Percentiles rank a stretch among this genome's conserved stretches.
These are phyloP conservation scores for Mucor plumbeus DNA, from an alignment of 371 early-diverging fungal genomes.

Conservation along the genomic window DNA sequence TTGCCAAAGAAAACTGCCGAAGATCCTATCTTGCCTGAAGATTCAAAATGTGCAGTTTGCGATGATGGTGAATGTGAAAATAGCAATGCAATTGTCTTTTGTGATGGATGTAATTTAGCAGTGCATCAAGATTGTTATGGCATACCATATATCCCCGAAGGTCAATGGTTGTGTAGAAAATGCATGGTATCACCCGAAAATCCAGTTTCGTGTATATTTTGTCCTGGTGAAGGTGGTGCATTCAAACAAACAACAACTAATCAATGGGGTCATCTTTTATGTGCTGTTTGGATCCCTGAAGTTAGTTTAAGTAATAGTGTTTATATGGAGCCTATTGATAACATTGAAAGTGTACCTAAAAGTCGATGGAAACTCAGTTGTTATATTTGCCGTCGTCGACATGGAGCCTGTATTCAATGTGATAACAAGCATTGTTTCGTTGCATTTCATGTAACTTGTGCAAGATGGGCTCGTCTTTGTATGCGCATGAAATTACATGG, in stretches of 20 bases:
- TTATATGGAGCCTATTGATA: constrained; percentile 98
- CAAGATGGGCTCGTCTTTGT: constrained; percentile 81
- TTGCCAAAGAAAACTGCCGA: constrained; percentile 43
- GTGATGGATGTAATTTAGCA: constrained; percentile 98
- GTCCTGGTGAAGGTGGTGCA: constrained; percentile 95
- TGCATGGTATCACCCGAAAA: constrained; percentile 94
- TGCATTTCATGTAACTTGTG: constrained; percentile 96
- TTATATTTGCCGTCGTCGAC: constrained; percentile 81
- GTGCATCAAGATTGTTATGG: constrained; percentile 99
- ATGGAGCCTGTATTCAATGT: constrained; percentile 97
- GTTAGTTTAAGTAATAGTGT: constrained; percentile 87
- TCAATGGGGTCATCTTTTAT: constrained; percentile 96
- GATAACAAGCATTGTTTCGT: constrained; percentile 85
- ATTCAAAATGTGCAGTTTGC: constrained; percentile 92
- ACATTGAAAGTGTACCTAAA: constrained; percentile 84
- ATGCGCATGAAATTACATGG: constrained; percentile 80
- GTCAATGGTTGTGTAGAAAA: constrained; percentile 98
- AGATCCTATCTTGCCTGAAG: constrained; percentile 65
- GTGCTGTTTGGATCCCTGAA: constrained; percentile 97
- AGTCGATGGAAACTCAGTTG: constrained; percentile 91
- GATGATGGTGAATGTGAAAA: constrained; percentile 96
- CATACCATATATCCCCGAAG: constrained; percentile 99
- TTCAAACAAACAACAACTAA: constrained; percentile 94
- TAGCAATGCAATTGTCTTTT: constrained; percentile 98
- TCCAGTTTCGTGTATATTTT: constrained; percentile 92